Conservation (phyloP, 805 yeast genomes). For the Metschnikowia orientalis region DNA sequence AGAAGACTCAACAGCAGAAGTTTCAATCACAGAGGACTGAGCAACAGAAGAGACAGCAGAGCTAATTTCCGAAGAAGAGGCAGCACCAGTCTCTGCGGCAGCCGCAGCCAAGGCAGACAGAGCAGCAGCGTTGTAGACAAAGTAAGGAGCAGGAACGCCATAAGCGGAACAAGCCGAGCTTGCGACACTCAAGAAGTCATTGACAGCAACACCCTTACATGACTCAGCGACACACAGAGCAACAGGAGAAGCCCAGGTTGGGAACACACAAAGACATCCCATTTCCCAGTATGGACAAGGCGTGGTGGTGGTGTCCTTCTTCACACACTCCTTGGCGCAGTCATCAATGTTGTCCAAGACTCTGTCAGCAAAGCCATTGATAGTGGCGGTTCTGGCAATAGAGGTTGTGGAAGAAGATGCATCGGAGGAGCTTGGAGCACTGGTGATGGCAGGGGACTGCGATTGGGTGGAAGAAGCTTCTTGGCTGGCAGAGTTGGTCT, state of each 20-base stretch:
- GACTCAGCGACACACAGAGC: constrained; percentile 12
- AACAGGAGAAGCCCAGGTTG: constrained; percentile 9
- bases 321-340: constrained; percentile 14
- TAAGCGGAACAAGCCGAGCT: constrained; percentile 12
- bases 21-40: neutral
- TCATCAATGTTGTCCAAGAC: constrained; percentile 9
- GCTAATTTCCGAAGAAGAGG: constrained; percentile 1
- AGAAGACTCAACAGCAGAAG: constrained; percentile 2
- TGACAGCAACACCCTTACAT: constrained; percentile 11
- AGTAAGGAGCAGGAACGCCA: constrained; percentile 17
- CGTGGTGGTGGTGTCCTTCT: constrained; percentile 5
- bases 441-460: constrained; percentile 8
- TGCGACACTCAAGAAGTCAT: constrained; percentile 8
- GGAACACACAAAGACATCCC: constrained; percentile 16
- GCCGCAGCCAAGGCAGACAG: constrained; percentile 5
- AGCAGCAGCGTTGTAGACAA: constrained; percentile 14
- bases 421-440: constrained; percentile 4
- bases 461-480: constrained; percentile 2
- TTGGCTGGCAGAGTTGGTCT: constrained; percentile 1
- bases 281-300: constrained; percentile 16
- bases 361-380: constrained; percentile 15
- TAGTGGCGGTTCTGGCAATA: constrained; percentile 10
- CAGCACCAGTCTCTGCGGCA: constrained; percentile 2
- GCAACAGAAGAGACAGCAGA: constrained; percentile 1
- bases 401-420: constrained; percentile 4